Percentiles rank a stretch among this genome's conserved stretches.
Conservation (phyloP, 1,284 basidiomycete genomes). For the Irpex sp. region DNA sequence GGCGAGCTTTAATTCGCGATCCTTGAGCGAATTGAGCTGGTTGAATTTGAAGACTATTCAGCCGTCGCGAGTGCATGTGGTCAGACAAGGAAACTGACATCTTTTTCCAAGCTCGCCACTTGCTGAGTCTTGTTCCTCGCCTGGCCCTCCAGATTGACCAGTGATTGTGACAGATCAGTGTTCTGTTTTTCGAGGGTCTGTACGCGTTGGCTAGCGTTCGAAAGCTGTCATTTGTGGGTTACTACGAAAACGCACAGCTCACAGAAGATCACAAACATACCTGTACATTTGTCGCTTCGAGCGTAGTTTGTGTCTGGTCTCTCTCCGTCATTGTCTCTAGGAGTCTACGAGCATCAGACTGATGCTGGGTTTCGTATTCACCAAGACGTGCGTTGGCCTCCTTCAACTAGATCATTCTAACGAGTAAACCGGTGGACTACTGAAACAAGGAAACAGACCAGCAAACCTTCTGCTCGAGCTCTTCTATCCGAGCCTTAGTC, state of each 20-base stretch:
- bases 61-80: not conserved
- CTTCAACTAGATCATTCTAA: not conserved
- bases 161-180: not conserved
- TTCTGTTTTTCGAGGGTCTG: not conserved
- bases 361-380: not conserved
- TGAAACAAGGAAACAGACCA: not conserved
- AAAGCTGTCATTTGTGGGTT: not conserved
- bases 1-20: not conserved
- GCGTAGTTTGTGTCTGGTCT: not conserved
- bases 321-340: not conserved
- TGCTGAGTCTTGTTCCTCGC: not conserved
- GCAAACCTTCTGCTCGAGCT: not conserved
- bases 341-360: not conserved
- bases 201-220: not conserved
- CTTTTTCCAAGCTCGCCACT: not conserved
- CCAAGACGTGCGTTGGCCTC: not conserved
- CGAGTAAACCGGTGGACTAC: not conserved
- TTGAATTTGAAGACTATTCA: not conserved
- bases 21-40: not conserved
- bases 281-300: not conserved
- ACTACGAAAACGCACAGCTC: not conserved
- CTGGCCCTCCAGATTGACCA: not conserved
- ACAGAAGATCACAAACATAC: not conserved
- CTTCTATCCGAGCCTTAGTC: not conserved
- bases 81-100: not conserved